Conservation (phyloP, 345 rosid genomes). For the Excoecaria agallocha region DNA sequence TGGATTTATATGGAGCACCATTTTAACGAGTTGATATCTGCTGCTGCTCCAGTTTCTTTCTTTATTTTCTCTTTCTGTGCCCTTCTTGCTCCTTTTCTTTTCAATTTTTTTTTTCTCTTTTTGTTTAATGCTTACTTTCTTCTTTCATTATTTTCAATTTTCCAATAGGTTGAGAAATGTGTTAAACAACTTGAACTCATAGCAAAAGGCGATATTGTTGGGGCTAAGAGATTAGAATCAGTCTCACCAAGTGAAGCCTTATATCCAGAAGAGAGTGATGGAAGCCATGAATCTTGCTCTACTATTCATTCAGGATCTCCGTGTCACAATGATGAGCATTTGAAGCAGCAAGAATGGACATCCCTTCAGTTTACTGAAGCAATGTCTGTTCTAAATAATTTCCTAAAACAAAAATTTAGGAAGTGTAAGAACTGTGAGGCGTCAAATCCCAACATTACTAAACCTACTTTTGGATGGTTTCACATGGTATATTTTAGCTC, state of each 20-base stretch:
- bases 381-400: constrained; percentile 44
- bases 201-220: constrained; percentile 67
- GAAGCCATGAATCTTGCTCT: constrained; percentile 41
- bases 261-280: constrained; percentile 40
- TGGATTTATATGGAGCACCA: neutral
- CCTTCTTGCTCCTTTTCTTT: neutral
- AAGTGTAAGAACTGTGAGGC: constrained; percentile 49
- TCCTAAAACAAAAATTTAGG: constrained; percentile 43
- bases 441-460: constrained; percentile 41
- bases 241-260: constrained; percentile 25
- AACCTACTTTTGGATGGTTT: constrained; percentile 81
- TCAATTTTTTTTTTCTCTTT: neutral
- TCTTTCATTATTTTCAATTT: constrained; percentile 2
- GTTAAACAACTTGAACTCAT: constrained; percentile 66
- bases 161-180: constrained; percentile 51
- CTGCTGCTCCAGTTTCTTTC: neutral
- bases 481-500: constrained; percentile 47
- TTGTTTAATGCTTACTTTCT: neutral
- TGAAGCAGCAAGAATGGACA: constrained; percentile 55
- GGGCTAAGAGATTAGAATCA: constrained; percentile 57
- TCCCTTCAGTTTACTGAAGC: constrained; percentile 78
- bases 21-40: neutral
- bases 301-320: constrained; percentile 28
- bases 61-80: neutral
- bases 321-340: constrained; percentile 24